phyloP scores from a whole-genome alignment of 495 filamentous ascomycete genomes.

The Hypoxylon trugodes region DNA sequence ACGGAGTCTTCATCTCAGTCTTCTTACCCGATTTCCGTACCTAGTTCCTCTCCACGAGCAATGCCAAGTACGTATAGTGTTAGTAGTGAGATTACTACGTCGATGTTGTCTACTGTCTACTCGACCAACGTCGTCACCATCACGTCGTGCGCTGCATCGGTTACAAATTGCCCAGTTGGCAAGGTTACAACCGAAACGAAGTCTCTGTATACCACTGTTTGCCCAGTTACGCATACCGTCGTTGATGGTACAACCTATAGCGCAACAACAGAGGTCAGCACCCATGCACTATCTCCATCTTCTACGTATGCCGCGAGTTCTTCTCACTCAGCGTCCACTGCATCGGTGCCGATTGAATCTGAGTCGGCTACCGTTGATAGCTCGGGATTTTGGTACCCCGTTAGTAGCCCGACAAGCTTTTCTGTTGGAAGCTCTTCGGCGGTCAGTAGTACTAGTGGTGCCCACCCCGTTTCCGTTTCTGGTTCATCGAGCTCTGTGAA shows the following conservation, averaged over 20 bases:
- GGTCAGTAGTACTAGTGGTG: constrained; percentile 4
- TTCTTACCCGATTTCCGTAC: constrained; percentile 2
- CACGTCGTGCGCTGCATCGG: constrained; percentile 61
- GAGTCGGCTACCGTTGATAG: constrained; percentile 6
- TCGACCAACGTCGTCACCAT: constrained; percentile 53
- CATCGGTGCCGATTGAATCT: too few species aligned
- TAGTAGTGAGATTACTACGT: constrained; percentile 43
- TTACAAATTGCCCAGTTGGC: constrained; percentile 65
- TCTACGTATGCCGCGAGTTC: constrained; percentile 9
- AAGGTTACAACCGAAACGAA: constrained; percentile 47
- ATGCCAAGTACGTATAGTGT: constrained; percentile 45
- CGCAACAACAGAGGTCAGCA: constrained; percentile 1
- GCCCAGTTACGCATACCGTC: constrained; percentile 51
- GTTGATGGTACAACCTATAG: constrained; percentile 43
- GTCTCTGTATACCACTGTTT: constrained; percentile 53
- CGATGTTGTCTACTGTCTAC: constrained; percentile 42
- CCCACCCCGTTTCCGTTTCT: background rate
- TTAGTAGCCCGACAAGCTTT: constrained; percentile 3
- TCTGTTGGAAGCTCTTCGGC: constrained; percentile 4
- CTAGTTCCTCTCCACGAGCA: constrained; percentile 13
- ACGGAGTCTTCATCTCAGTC: constrained; percentile 9
- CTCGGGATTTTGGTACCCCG: background rate
- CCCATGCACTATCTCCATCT: background rate
- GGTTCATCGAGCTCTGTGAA: constrained; percentile 4
- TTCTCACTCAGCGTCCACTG: background rate